Percentiles rank a stretch among this genome's conserved stretches.
phyloP scores from a whole-genome alignment of 176 grass and related monocot species.

The Cenchrus fungigraminus region DNA sequence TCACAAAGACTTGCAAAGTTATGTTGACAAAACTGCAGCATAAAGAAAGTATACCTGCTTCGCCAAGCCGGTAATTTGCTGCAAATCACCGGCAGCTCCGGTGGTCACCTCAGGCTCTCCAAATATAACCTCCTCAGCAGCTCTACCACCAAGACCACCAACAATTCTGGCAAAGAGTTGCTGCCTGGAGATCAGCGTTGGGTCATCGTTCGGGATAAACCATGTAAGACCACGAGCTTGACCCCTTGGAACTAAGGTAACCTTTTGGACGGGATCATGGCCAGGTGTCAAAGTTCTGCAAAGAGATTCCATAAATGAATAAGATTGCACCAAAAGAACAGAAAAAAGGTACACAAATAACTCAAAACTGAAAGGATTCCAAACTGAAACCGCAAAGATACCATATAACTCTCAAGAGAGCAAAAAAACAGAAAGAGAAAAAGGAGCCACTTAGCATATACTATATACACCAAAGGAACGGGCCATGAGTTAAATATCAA shows the following conservation, averaged over 20 bases:
- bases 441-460: neutral
- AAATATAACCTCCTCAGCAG: constrained; percentile 95
- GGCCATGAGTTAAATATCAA: neutral
- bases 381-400: neutral
- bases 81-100: constrained; percentile 95
- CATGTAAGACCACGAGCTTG: constrained; percentile 98
- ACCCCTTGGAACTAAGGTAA: constrained; percentile 89
- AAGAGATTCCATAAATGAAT: constrained; percentile 31
- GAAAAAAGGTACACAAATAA: constrained; percentile 10
- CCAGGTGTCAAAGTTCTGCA: constrained; percentile 96
- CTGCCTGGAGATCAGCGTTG: constrained; percentile 90
- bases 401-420: neutral
- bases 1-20: neutral
- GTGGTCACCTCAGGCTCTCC: constrained; percentile 98
- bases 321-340: neutral
- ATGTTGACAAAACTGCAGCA: neutral
- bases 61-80: constrained; percentile 96
- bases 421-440: neutral
- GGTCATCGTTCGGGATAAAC: constrained; percentile 98
- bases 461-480: neutral
- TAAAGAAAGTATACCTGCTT: constrained; percentile 69
- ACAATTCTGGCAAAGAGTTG: constrained; percentile 98
- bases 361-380: neutral
- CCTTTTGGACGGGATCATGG: constrained; percentile 97
- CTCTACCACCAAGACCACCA: constrained; percentile 93